These are phyloP conservation scores for Ustanciosporium gigantosporum DNA, from an alignment of 1,284 basidiomycete genomes.

Conservation along the genomic window DNA sequence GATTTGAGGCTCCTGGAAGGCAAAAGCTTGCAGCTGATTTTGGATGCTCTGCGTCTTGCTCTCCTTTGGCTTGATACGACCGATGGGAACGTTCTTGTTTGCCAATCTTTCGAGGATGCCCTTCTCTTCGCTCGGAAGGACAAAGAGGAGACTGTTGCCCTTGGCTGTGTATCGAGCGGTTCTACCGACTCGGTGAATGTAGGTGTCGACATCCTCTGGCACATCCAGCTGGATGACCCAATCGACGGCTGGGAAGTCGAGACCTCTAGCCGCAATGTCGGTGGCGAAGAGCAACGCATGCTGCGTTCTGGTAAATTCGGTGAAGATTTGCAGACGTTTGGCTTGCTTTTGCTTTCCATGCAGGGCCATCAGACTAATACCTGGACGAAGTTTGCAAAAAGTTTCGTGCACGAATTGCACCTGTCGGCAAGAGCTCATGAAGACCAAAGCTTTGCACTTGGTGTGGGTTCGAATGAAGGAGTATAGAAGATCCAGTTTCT, in stretches of 20 bases:
- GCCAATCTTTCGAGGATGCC: constrained; percentile 77
- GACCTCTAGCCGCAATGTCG: constrained; percentile 93
- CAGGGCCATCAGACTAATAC: constrained; percentile 83
- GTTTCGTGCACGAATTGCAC: constrained; percentile 84
- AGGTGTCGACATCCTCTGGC: constrained; percentile 96
- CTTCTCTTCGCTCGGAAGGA: constrained; percentile 87
- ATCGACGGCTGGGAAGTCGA: constrained; percentile 95
- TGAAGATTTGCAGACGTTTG: constrained; percentile 69
- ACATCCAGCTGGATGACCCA: constrained; percentile 99
- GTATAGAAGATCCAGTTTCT: constrained; percentile 90
- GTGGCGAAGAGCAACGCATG: constrained; percentile 66
- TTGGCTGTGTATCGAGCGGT: constrained; percentile 91
- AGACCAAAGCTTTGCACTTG: constrained; percentile 88
- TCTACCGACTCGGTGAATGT: constrained; percentile 93
- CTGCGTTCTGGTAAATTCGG: constrained; percentile 49
- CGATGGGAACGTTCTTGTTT: constrained; percentile 70
- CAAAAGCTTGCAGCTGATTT: constrained; percentile 87
- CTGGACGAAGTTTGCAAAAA: constrained; percentile 92
- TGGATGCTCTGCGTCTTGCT: constrained; percentile 85
- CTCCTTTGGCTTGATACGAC: constrained; percentile 84
- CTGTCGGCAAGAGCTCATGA: constrained; percentile 94
- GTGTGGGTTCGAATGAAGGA: constrained; percentile 93
- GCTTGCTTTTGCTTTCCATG: constrained; percentile 98
- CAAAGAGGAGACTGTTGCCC: constrained; percentile 81
- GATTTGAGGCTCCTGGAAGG: constrained; percentile 94